Base-by-base conservation (phyloP, 176 grass and related monocot genomes). In the Neostapfia colusana region DNA sequence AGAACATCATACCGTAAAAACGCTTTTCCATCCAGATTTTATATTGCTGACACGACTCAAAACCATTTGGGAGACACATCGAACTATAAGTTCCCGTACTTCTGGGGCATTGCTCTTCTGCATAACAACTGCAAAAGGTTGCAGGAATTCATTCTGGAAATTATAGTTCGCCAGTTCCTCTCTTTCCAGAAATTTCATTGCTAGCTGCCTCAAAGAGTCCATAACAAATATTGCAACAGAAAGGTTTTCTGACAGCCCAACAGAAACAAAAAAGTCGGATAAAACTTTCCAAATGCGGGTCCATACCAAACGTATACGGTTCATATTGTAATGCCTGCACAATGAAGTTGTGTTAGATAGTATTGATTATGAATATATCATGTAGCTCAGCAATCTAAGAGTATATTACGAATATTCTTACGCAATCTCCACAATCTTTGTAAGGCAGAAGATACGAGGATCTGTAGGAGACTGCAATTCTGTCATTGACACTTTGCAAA, bases 351-450 rank as follows among this genome's bases (percentile, higher is more conserved):
- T 81, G 60, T 69, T 72, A 83, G 35, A 45, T 42, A 25, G 28
- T 73, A 66, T 41, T 67, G 39, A n/a, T 15, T 15, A 65, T 10
- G 44, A 65, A 53, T 54, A 54, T 26, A 42, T 49, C 60, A 67
- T 80, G 50, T 81, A 65, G 38, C 16, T 87, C 48, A 45, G 25
- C 11, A 14, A 58, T 77, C 10, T 40, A 71, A 63, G 50, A 80
- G 43, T 55, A 84, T 79, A 61, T 67, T 81, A 24, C 71, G 65
- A 25, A 78, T 88, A 44, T 69, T 73, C 95, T 94, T 95, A 99
- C 91, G 95, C 95, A 67, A 99, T 99, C 89, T 99, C 95, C 27
- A 95, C 95, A 65, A 99, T 95, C 90, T 99, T 99, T 64, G 95
- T 99, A 66, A 99, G 83, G 55, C 95, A 92, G 88, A 99, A 99